phyloP scores from a whole-genome alignment of 1,139 yeast species.

The Saccharomyces pastorianus region DNA sequence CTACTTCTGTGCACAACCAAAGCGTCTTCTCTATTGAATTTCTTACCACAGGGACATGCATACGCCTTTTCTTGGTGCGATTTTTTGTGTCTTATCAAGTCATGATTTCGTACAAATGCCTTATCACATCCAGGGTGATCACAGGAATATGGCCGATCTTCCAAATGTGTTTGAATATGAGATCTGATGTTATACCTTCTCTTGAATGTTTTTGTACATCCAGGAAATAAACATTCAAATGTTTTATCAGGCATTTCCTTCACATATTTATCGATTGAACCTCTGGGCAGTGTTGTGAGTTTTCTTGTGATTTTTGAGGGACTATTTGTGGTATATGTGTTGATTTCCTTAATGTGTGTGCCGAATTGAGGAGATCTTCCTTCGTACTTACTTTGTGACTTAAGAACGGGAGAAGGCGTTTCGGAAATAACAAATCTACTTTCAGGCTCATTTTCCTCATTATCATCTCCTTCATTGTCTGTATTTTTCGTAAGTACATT shows the following conservation, averaged over 20 bases:
- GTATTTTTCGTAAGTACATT: neutral
- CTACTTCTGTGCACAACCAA: constrained; percentile 71
- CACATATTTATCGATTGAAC: constrained; percentile 78
- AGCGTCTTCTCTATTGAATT: constrained; percentile 85
- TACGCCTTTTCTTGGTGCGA: constrained; percentile 74
- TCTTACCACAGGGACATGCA: constrained; percentile 85
- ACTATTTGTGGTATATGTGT: constrained; percentile 9
- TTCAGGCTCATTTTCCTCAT: constrained; percentile 13
- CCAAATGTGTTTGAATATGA: constrained; percentile 92
- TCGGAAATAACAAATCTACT: constrained; percentile 21
- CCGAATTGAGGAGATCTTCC: constrained; percentile 17
- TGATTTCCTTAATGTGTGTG: constrained; percentile 1
- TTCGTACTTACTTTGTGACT: constrained; percentile 29
- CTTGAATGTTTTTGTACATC: constrained; percentile 78
- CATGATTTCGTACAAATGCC: constrained; percentile 82
- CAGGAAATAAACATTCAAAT: constrained; percentile 67
- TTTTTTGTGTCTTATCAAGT: constrained; percentile 80
- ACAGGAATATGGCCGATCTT: constrained; percentile 83
- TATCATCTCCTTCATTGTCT: neutral
- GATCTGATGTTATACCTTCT: constrained; percentile 92
- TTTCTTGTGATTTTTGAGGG: constrained; percentile 32
- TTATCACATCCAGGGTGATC: constrained; percentile 53
- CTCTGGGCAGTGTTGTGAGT: constrained; percentile 77
- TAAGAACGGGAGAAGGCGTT: constrained; percentile 34
- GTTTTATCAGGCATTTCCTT: constrained; percentile 47